Evolutionary conservation across 768 basidiomycete species (phyloP).

Genomic region (Udeniomyces megalosporus): DNA sequence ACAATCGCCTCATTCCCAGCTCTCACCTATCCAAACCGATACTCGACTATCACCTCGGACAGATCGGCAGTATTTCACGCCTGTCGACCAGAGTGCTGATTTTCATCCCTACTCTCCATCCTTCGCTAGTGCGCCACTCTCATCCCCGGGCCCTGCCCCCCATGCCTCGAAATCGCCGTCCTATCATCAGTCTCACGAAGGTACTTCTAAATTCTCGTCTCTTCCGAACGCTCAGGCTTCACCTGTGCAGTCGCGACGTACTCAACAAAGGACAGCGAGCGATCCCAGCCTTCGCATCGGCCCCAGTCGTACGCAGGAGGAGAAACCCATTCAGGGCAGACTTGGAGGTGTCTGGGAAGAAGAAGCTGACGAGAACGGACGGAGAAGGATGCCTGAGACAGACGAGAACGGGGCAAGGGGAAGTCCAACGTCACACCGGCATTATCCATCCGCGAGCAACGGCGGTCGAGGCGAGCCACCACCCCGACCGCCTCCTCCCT

Average conservation of each 20-base stretch:
- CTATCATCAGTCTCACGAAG: neutral
- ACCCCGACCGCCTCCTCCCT: neutral
- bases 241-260: neutral
- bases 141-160: too few species aligned
- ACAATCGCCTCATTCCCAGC: neutral
- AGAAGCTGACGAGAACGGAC: neutral
- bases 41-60: neutral
- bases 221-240: neutral
- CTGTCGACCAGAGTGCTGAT: neutral
- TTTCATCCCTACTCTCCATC: neutral
- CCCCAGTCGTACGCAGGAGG: neutral
- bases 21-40: neutral
- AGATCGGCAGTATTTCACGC: neutral
- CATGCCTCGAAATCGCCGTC: neutral
- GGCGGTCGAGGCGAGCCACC: constrained; percentile 2
- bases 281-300: neutral
- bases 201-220: neutral
- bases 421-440: neutral
- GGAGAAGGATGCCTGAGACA: neutral
- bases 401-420: neutral
- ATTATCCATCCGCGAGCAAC: constrained; percentile 1
- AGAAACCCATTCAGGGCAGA: neutral
- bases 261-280: neutral
- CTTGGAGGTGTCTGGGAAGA: neutral
- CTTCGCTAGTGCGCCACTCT: too few species aligned